Evolutionary conservation across 2,329 filamentous ascomycete species (phyloP).

Genomic region (Xylaria sp.): DNA sequence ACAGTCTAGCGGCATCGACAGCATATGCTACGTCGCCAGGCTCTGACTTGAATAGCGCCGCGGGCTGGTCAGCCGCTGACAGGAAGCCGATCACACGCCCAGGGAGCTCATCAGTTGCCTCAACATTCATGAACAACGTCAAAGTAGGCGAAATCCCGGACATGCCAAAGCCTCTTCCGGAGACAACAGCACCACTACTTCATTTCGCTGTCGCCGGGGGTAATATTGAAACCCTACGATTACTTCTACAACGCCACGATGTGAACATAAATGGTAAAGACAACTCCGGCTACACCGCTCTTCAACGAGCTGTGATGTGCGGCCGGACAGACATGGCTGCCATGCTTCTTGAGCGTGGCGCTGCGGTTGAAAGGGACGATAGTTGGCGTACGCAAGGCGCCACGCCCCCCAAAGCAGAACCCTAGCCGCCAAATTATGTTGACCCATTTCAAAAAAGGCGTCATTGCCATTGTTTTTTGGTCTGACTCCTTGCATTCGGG

Average conservation of each 20-base stretch:
- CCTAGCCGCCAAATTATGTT: conserved; percentile 2
- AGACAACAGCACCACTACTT: conserved; percentile 49
- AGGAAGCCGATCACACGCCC: conserved; percentile 39
- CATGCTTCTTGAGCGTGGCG: conserved; percentile 49
- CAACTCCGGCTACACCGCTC: conserved; percentile 48
- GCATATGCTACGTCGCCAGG: conserved; percentile 47
- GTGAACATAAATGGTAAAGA: conserved; percentile 49
- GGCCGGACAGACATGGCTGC: conserved; percentile 51
- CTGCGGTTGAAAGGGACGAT: conserved; percentile 46
- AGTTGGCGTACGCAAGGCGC: conserved; percentile 26
- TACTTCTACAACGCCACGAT: conserved; percentile 48
- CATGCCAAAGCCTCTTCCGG: conserved; percentile 43
- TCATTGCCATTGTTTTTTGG: conserved; percentile 16
- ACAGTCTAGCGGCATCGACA: conserved; percentile 42
- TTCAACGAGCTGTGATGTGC: conserved; percentile 49
- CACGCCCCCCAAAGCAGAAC: conserved; percentile 22
- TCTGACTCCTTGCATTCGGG: conserved; percentile 15
- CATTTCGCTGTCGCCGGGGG: conserved; percentile 51
- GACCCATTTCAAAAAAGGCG: conserved; percentile 6
- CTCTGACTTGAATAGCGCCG: conserved; percentile 44
- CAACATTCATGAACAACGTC: conserved; percentile 34
- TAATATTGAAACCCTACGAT: conserved; percentile 47
- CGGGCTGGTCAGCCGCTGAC: conserved; percentile 44
- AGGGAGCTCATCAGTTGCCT: conserved; percentile 43
- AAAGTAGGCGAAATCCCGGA: conserved; percentile 30